Percentiles rank a stretch among this genome's conserved stretches.
Conservation (phyloP, 768 basidiomycete species). For the Amanita fuliginea region DNA sequence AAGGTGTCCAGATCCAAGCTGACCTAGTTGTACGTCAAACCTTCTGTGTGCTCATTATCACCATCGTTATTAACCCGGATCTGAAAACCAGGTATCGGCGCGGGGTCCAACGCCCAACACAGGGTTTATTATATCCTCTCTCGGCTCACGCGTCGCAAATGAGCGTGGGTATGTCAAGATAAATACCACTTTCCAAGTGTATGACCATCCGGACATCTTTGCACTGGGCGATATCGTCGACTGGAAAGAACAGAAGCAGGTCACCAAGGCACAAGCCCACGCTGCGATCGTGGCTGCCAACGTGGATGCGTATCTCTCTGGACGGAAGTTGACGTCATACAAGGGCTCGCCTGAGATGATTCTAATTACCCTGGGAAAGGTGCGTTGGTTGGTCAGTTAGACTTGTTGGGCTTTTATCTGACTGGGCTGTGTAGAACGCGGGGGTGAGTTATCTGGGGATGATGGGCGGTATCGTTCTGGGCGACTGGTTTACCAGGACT, state of each 20-base stretch:
- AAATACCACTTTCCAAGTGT: slow-evolving; percentile 38
- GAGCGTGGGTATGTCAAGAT: slow-evolving; percentile 31
- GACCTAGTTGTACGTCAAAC: slow-evolving; percentile 39
- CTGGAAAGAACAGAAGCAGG: slow-evolving; percentile 42
- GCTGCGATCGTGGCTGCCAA: slow-evolving; percentile 36
- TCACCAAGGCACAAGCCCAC: slow-evolving; percentile 35
- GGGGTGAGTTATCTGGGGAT: slow-evolving; percentile 31
- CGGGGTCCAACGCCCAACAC: slow-evolving; percentile 32
- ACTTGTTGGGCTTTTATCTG: background rate
- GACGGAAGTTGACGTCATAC: slow-evolving; percentile 27
- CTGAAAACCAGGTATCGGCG: slow-evolving; percentile 17
- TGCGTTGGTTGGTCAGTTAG: slow-evolving; percentile 5
- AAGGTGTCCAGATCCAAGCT: slow-evolving; percentile 29
- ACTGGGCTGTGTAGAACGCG: slow-evolving; percentile 14
- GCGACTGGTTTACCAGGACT: slow-evolving; percentile 27
- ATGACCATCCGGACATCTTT: slow-evolving; percentile 35
- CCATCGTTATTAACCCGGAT: background rate
- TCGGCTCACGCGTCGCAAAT: slow-evolving; percentile 19
- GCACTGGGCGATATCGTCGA: slow-evolving; percentile 50
- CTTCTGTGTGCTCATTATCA: background rate
- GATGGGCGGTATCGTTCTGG: slow-evolving; percentile 33
- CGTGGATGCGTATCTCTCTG: slow-evolving; percentile 22
- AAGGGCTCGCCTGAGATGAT: slow-evolving; percentile 21
- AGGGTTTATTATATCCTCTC: slow-evolving; percentile 28
- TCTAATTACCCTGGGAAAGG: slow-evolving; percentile 37